Percentiles rank a stretch among this genome's conserved stretches.
Conservation (phyloP, 257 asterid genomes). For the Paulownia fortunei region DNA sequence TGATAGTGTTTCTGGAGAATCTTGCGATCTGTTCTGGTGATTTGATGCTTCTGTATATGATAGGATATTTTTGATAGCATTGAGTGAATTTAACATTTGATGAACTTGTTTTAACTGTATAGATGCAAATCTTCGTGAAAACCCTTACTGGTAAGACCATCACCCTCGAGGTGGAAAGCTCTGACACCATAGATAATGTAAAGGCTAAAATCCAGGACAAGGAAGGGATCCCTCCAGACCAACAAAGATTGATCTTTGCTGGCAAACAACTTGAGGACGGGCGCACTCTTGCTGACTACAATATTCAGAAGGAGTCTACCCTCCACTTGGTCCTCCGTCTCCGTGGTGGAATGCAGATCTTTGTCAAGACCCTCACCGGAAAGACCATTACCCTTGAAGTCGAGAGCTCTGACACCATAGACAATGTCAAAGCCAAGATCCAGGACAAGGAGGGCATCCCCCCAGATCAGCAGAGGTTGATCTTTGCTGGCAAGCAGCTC, state of each 20-base stretch:
- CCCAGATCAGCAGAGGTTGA: too few species aligned
- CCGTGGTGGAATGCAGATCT: slow-evolving; percentile 47
- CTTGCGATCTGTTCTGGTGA: background rate
- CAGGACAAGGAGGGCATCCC: too few species aligned
- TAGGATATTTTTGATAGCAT: background rate
- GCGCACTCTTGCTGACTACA: slow-evolving; percentile 46
- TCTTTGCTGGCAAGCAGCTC: slow-evolving; percentile 15
- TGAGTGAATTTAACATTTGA: background rate
- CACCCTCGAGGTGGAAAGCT: slow-evolving; percentile 48
- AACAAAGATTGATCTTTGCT: slow-evolving; percentile 52
- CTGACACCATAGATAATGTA: slow-evolving; percentile 47
- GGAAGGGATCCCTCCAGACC: slow-evolving; percentile 53
- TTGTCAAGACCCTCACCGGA: slow-evolving; percentile 37
- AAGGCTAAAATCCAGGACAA: slow-evolving; percentile 50
- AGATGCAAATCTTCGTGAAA: slow-evolving; percentile 45
- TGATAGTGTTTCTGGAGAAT: too few species aligned
- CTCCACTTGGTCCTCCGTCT: slow-evolving; percentile 51
- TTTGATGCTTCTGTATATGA: background rate
- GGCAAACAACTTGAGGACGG: slow-evolving; percentile 57
- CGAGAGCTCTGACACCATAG: too few species aligned
- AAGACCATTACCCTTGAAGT: too few species aligned
- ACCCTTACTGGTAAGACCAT: slow-evolving; percentile 48
- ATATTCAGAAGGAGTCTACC: slow-evolving; percentile 48
- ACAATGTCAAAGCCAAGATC: too few species aligned
- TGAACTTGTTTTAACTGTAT: background rate